Evolutionary conservation across 2,329 filamentous ascomycete species (phyloP), one percentile per base, ranked within the genome.

Genomic region (Claviceps africana): DNA sequence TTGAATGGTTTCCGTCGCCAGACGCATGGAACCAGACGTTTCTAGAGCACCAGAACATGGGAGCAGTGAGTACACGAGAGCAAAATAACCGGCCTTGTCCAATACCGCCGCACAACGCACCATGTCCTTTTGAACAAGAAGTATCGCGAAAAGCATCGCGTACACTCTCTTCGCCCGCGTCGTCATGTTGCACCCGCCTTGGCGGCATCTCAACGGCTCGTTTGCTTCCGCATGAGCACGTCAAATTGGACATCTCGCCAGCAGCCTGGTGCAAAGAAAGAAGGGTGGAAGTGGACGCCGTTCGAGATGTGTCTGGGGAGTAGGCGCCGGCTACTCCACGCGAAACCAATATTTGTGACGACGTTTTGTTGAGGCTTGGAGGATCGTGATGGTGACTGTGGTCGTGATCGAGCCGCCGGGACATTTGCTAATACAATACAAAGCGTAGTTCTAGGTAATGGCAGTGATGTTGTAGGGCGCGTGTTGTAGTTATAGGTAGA

Each of bases 1-100:
- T 19, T 68, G 63, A 1, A 71, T 47, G 7, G 70, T 67, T 54
- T 73, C 70, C 13, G 62, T 60, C 4, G 62, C 62, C 13, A 67
- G 19, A 56, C 61, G 57, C 59, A 64, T 65, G 8, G 62, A 55
- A 21, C 47, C 47, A n/a, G 61, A 52, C 30, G 28, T 51, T 57
- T 61, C 31, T 39, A 8, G 8, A 11, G 9, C 40, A 25, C 10
- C 10, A n/a, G 19, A 48, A 48, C 10, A 10, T 28, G 40, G 49
- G 22, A 45, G 11, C 31, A 40, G 33, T 35, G 10, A 35, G 33
- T 11, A 35, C 44, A 45, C 44, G 31, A 17, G 13, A 45, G 3
- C 39, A 35, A 33, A 35, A 35, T 13, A 15, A 15, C 6, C 13
- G 33, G 9, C 33, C 1, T 13, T 35, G 11, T 35, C 33, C 19